Evolutionary conservation across 2,329 filamentous ascomycete species (phyloP).

Genomic region (Paecilomyces dactylethromorphus): DNA sequence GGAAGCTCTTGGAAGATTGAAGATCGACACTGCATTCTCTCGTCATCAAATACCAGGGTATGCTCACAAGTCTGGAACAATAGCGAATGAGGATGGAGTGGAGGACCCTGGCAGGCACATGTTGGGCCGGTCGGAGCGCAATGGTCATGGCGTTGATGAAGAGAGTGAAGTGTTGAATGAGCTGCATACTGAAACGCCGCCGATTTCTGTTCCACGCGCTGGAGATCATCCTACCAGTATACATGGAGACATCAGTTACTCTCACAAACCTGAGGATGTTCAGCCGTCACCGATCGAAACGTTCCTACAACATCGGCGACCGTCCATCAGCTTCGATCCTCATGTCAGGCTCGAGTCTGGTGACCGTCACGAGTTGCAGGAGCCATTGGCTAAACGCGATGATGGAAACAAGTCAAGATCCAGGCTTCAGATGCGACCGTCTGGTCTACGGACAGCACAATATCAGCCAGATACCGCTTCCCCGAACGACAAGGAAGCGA

Average conservation of each 20-base stretch:
- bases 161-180: conserved; percentile 31
- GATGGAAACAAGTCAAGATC: conserved; percentile 15
- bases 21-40: conserved; percentile 32
- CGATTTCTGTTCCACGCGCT: conserved; percentile 38
- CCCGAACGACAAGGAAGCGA: conserved; percentile 9
- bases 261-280: conserved; percentile 31
- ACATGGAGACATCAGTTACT: conserved; percentile 23
- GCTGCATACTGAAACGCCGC: conserved; percentile 36
- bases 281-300: conserved; percentile 33
- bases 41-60: conserved; percentile 18
- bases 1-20: conserved; percentile 28
- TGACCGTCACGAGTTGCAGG: conserved; percentile 28
- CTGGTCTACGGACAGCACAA: conserved; percentile 29
- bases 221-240: conserved; percentile 21
- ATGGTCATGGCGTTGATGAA: conserved; percentile 31
- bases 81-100: conserved; percentile 26
- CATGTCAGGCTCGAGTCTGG: conserved; percentile 36
- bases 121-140: conserved; percentile 26
- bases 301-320: conserved; percentile 33
- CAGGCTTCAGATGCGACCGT: conserved; percentile 25
- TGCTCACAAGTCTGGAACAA: conserved; percentile 17
- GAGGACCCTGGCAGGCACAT: conserved; percentile 30
- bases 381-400: conserved; percentile 30
- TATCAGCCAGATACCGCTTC: conserved; percentile 23
- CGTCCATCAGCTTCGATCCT: conserved; percentile 38